These are phyloP conservation scores for Pleomassaria siparia DNA, from an alignment of 2,329 filamentous ascomycete species.

Conservation along the genomic window DNA sequence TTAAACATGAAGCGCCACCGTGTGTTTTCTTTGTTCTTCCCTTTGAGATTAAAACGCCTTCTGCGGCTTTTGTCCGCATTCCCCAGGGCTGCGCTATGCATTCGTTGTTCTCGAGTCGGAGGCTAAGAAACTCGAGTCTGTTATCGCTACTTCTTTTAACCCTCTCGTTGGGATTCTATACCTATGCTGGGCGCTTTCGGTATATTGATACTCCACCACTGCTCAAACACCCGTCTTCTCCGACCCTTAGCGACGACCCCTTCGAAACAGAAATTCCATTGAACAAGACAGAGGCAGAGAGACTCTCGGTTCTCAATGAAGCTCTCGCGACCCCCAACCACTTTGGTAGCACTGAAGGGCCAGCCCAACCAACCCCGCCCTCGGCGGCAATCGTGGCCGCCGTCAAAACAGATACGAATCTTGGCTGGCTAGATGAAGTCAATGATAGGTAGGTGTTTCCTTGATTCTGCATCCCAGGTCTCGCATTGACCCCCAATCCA, in stretches of 20 bases:
- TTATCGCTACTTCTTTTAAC: background rate
- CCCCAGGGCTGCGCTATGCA: background rate
- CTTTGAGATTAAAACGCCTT: too few relatives aligned
- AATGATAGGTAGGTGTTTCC: slow-evolving; percentile 2
- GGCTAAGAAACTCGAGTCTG: background rate
- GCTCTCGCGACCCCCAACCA: background rate
- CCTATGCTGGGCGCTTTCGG: background rate
- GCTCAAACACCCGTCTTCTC: background rate
- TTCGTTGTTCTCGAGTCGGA: background rate
- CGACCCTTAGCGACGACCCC: background rate
- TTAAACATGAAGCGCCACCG: too few relatives aligned
- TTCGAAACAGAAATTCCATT: background rate
- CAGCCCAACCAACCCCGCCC: background rate
- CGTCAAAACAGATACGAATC: slow-evolving; percentile 1
- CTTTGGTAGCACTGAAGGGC: background rate
- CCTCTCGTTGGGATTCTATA: background rate
- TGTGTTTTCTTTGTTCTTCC: too few relatives aligned
- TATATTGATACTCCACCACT: too few relatives aligned
- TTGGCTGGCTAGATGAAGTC: slow-evolving; percentile 1
- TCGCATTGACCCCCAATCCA: background rate
- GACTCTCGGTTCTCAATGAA: background rate
- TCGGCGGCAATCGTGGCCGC: slow-evolving; percentile 4
- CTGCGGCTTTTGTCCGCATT: background rate
- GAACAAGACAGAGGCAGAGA: background rate
- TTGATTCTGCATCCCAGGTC: background rate